Conservation (phyloP, 768 basidiomycete genomes). For the Galerina sulciceps region DNA sequence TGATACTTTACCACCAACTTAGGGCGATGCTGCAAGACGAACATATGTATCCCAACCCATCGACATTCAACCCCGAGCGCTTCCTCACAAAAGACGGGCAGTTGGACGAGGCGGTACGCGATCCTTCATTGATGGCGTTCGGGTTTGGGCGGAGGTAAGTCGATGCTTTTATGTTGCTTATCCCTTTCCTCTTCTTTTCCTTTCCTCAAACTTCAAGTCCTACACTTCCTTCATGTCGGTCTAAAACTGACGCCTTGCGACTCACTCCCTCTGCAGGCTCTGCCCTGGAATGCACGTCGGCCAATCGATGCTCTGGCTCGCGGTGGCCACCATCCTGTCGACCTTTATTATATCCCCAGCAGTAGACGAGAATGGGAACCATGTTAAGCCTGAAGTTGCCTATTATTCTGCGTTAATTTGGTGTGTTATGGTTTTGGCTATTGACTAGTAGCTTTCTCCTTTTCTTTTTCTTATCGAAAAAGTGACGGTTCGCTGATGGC, state of each 20-base stretch:
- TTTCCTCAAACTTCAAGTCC: too few species aligned
- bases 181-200: too few species aligned
- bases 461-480: too few species aligned
- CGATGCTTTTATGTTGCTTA: neutral
- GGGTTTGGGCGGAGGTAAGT: conserved; percentile 44
- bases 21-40: conserved; percentile 40
- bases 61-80: conserved; percentile 47
- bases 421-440: conserved; percentile 8
- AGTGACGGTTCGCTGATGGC: too few species aligned
- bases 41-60: conserved; percentile 36
- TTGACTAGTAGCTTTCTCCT: too few species aligned
- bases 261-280: conserved; percentile 21
- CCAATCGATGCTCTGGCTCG: conserved; percentile 28
- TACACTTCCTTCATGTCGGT: too few species aligned
- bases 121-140: conserved; percentile 40
- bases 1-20: neutral
- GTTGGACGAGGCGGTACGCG: conserved; percentile 33
- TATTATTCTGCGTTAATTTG: conserved; percentile 25
- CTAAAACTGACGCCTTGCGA: neutral
- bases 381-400: conserved; percentile 20
- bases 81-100: conserved; percentile 45
- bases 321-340: conserved; percentile 33
- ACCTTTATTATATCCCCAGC: conserved; percentile 35
- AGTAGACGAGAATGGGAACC: conserved; percentile 28
- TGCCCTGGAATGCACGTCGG: conserved; percentile 42